A percentile compares a stretch with the other conserved stretches of the same genome.
These are phyloP conservation scores for Tricholoma sp. DNA, from an alignment of 768 basidiomycete genomes.

Conservation along the genomic window DNA sequence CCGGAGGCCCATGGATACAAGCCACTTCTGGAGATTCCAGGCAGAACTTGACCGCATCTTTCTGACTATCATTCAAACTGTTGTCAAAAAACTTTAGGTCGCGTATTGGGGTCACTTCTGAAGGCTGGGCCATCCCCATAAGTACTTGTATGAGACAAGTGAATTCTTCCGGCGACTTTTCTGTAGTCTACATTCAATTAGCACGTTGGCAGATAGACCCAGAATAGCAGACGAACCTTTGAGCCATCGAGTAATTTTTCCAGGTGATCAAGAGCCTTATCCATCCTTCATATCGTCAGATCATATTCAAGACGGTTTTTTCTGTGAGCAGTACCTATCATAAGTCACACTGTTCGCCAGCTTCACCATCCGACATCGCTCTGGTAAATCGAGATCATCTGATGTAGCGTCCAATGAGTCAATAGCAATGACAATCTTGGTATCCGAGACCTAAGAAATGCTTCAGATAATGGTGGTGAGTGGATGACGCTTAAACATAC, in stretches of 20 bases:
- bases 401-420: conserved; percentile 54
- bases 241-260: conserved; percentile 36
- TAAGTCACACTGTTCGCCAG: conserved; percentile 91
- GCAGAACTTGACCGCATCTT: conserved; percentile 78
- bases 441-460: conserved; percentile 62
- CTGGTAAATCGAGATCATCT: conserved; percentile 75
- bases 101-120: conserved; percentile 29
- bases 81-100: conserved; percentile 67
- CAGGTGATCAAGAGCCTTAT: conserved; percentile 67
- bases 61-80: conserved; percentile 78
- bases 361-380: conserved; percentile 80
- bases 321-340: conserved; percentile 50
- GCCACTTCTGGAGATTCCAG: conserved; percentile 77
- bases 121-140: conserved; percentile 55
- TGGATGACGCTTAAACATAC: conserved; percentile 27
- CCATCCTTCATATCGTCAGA: conserved; percentile 57
- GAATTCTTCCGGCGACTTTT: conserved; percentile 38
- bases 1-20: conserved; percentile 97
- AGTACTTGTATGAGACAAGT: conserved; percentile 62
- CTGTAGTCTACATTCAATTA: conserved; percentile 21
- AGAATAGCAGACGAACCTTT: conserved; percentile 4
- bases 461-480: neutral
- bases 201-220: conserved; percentile 8
- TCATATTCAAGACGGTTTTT: neutral
- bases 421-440: conserved; percentile 75